Evolutionary conservation across 495 filamentous ascomycete genomes (phyloP).

Genomic region (Aspergillus asperescens): DNA sequence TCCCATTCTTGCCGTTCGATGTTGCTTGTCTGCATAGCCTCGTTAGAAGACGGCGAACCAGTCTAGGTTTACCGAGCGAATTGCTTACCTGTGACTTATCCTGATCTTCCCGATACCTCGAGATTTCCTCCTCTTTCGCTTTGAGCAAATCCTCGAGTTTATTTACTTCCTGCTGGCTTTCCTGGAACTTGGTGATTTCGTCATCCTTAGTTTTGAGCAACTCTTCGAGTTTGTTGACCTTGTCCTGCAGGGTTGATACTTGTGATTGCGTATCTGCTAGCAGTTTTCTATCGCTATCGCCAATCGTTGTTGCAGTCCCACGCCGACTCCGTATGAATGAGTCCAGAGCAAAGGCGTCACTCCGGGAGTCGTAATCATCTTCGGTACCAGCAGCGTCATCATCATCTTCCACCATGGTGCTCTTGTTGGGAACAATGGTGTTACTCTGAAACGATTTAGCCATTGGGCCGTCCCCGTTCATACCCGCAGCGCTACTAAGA

Average conservation of each 20-base stretch:
- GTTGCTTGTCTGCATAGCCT: slow-evolving; percentile 29
- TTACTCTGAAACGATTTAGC: slow-evolving; percentile 93
- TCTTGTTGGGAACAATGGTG: slow-evolving; percentile 94
- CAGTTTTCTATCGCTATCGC: slow-evolving; percentile 64
- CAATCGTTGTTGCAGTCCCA: slow-evolving; percentile 45
- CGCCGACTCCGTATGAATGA: slow-evolving; percentile 51
- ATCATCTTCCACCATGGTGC: slow-evolving; percentile 96
- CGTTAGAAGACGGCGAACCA: slow-evolving; percentile 3
- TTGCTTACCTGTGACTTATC: slow-evolving; percentile 45
- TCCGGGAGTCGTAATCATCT: slow-evolving; percentile 59
- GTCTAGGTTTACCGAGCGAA: not conserved
- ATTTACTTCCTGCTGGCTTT: slow-evolving; percentile 47
- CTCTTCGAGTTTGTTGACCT: slow-evolving; percentile 65
- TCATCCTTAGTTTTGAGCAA: slow-evolving; percentile 53
- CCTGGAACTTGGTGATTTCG: slow-evolving; percentile 45
- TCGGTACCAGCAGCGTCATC: slow-evolving; percentile 59
- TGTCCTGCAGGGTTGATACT: slow-evolving; percentile 66
- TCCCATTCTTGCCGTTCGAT: slow-evolving; percentile 64
- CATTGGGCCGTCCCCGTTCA: slow-evolving; percentile 54
- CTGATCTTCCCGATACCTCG: slow-evolving; percentile 29
- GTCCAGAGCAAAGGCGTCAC: slow-evolving; percentile 61
- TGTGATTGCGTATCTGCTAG: slow-evolving; percentile 74
- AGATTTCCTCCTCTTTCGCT: slow-evolving; percentile 49
- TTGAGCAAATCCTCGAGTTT: slow-evolving; percentile 53
- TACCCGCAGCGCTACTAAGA: slow-evolving; percentile 36